phyloP scores from a whole-genome alignment of 257 asterid species.

The Solanum piurae region DNA sequence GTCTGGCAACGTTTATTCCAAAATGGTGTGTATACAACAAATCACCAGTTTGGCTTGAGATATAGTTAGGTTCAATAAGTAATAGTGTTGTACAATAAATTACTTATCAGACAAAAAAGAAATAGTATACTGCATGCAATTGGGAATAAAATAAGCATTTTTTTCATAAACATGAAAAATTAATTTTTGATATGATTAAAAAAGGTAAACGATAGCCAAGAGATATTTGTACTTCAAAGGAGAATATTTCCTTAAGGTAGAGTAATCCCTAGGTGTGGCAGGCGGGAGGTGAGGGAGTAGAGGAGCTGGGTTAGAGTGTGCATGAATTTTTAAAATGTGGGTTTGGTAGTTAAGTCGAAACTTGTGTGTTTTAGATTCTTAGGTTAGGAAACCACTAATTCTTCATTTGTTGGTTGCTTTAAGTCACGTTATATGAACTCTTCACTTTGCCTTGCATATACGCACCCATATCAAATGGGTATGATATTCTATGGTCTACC shows the following conservation, averaged over 20 bases:
- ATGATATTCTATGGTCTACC: not conserved
- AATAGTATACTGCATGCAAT: not conserved
- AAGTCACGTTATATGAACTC: not conserved
- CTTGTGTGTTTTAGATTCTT: not conserved
- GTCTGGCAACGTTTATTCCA: not conserved
- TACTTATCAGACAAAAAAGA: not conserved
- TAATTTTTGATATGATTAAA: not conserved
- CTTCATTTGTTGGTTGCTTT: not conserved
- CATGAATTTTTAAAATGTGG: not conserved
- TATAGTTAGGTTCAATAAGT: not conserved
- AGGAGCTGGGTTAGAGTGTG: not conserved
- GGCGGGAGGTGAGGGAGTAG: not conserved
- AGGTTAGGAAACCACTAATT: not conserved
- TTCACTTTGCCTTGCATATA: not conserved
- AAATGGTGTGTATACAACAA: not conserved
- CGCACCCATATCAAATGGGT: not conserved
- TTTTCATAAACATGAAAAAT: not conserved
- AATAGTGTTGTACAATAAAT: not conserved
- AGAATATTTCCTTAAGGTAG: not conserved
- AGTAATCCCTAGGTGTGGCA: not conserved
- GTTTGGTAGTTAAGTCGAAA: not conserved
- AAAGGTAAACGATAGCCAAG: not conserved
- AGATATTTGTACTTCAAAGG: not conserved
- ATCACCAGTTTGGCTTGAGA: not conserved
- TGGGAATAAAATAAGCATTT: not conserved